phyloP scores from a whole-genome alignment of 2,329 filamentous ascomycete genomes.

The Diaporthe sp. region DNA sequence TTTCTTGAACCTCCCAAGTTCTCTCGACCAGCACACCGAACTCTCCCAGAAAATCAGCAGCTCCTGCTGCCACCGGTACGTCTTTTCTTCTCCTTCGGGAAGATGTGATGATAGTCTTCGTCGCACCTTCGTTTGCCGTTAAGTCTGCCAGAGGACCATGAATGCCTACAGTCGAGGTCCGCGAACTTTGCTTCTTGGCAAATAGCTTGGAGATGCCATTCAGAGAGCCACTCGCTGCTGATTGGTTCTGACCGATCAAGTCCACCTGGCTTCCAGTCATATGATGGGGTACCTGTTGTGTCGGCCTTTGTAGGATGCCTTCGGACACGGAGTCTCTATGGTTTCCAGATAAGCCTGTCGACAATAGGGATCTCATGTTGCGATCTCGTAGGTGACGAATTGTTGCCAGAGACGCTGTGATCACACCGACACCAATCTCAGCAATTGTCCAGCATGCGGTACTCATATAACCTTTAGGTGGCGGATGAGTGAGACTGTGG shows the following conservation, averaged over 20 bases:
- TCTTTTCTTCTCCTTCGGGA: neutral
- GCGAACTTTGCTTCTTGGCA: neutral
- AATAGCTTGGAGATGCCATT: neutral
- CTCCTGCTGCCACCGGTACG: neutral
- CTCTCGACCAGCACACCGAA: slow-evolving; percentile 9
- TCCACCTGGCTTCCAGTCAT: neutral
- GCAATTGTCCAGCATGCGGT: slow-evolving; percentile 18
- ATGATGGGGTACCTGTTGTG: neutral
- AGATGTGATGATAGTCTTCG: neutral
- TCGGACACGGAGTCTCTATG: neutral
- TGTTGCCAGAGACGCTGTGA: slow-evolving; percentile 10
- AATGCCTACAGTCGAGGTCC: neutral
- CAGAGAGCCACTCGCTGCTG: neutral
- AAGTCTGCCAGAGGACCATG: neutral
- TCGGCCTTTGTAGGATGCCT: neutral
- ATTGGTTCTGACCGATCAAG: neutral
- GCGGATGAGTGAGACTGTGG: neutral
- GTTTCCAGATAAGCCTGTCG: neutral
- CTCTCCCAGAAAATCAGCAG: slow-evolving; percentile 21
- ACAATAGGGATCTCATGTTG: neutral
- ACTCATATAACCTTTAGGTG: slow-evolving; percentile 9
- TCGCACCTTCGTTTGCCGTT: slow-evolving; percentile 1
- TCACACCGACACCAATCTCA: slow-evolving; percentile 7
- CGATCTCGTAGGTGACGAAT: slow-evolving; percentile 17
- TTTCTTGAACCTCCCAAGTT: slow-evolving; percentile 23